Base-by-base conservation (phyloP, 257 asterid genomes). In the Eucommia ulmoides region DNA sequence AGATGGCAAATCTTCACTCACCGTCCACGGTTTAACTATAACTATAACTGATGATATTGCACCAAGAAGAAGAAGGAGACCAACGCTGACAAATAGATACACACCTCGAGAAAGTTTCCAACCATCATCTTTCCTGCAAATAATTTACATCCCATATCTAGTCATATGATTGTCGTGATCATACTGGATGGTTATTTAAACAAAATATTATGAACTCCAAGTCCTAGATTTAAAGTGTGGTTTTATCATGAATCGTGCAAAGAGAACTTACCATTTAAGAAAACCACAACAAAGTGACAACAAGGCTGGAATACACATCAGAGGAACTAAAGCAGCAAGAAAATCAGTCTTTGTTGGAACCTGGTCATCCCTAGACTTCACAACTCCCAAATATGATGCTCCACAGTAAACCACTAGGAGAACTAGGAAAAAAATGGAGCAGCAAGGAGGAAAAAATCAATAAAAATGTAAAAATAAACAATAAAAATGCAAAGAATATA, bases 51-150 rank as follows among this genome's bases (percentile, higher is more conserved):
- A 92, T 38, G 99, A 77, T 58, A 91, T 91, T 47, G 93, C 99
- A 59, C 94, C 83, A 48, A 91, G 68, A 77, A 86, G 66, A 62
- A 91, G 74, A 70, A 77, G 80, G 54, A 91, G 89, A 46, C 97
- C 99, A 59, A 79, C 67, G 47, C 54, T 60, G 53, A 83, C 81
- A 69, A 86, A 86, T 48, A 82, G 58, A 60, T 81, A 83, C 57
- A 95, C 93, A 62, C 97, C 99, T 58, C 73, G 80, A 41, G 78
- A 79, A 60, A 91, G 82, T 68, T 79, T 86, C 99, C 99, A 91
- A 72, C 79, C 71, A 65, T 91, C 99, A 69, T 91, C 99, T 77
- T 79, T 91, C 99, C 99, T 91, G 86, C 63, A 70, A 21, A 68
- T 41, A 35, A n/a, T 6, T 35, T 35, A 10, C 44, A 35, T 35